Percentiles rank a stretch among this genome's conserved stretches.
These are phyloP conservation scores for Singerocomus rubriflavus DNA, from an alignment of 1,284 basidiomycete species.

Conservation along the genomic window DNA sequence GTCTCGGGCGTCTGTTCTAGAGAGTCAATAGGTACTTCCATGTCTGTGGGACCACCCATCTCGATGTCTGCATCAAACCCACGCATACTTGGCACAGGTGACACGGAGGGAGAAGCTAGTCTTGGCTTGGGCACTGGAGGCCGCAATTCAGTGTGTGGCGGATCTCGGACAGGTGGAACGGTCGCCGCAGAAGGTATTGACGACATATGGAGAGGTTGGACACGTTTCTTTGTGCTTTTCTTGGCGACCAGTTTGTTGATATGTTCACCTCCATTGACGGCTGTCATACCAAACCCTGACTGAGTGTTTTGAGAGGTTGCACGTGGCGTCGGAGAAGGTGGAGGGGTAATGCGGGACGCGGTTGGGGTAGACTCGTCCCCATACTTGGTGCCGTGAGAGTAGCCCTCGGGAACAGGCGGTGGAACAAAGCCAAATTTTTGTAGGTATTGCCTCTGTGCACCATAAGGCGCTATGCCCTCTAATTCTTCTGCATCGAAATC, in stretches of 20 bases:
- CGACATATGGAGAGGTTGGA: constrained; percentile 47
- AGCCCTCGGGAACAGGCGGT: constrained; percentile 64
- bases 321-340: constrained; percentile 43
- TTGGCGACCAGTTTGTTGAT: constrained; percentile 75
- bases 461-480: constrained; percentile 76
- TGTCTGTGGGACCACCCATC: constrained; percentile 29
- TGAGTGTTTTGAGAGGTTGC: constrained; percentile 31
- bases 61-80: constrained; percentile 34
- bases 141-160: constrained; percentile 15
- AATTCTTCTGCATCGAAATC: constrained; percentile 79
- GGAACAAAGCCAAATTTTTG: constrained; percentile 73
- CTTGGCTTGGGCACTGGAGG: constrained; percentile 16
- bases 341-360: constrained; percentile 45
- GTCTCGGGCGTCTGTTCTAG: constrained; percentile 26
- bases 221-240: constrained; percentile 68
- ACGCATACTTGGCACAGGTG: constrained; percentile 26
- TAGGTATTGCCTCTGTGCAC: constrained; percentile 74
- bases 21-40: constrained; percentile 37
- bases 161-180: constrained; percentile 14
- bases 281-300: constrained; percentile 38
- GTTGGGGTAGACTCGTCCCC: constrained; percentile 18
- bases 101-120: constrained; percentile 26
- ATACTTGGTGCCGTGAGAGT: constrained; percentile 49
- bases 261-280: constrained; percentile 47
- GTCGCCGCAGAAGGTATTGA: constrained; percentile 38